Evolutionary conservation across 1,284 basidiomycete genomes (phyloP).

Genomic region (Ganoderma lingzhi): DNA sequence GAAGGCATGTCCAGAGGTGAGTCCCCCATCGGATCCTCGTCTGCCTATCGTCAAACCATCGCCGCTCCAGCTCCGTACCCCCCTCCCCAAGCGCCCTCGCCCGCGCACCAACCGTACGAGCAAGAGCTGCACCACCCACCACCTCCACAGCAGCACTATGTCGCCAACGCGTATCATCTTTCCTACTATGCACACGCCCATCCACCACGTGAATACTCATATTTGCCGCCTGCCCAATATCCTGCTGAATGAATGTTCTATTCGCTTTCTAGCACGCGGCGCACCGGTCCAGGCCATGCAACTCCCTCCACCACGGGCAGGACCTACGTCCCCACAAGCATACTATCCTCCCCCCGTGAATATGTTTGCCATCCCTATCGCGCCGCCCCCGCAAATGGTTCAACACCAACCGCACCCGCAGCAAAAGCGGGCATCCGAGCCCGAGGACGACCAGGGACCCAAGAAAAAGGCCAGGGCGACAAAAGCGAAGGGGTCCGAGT

Average conservation of each 20-base stretch:
- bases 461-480: constrained; percentile 52
- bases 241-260: constrained; percentile 57
- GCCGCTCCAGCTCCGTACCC: constrained; percentile 18
- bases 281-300: constrained; percentile 41
- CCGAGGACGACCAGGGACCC: constrained; percentile 46
- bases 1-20: constrained; percentile 37
- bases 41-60: constrained; percentile 16
- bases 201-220: constrained; percentile 36
- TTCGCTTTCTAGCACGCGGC: constrained; percentile 63
- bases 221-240: constrained; percentile 52
- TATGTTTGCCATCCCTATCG: constrained; percentile 33
- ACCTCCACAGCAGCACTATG: constrained; percentile 27
- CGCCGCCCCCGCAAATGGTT: constrained; percentile 37
- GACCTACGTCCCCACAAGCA: constrained; percentile 31
- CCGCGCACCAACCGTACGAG: constrained; percentile 30
- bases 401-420: constrained; percentile 45
- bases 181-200: constrained; percentile 33
- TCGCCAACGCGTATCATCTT: constrained; percentile 36
- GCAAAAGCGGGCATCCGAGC: constrained; percentile 48
- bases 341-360: constrained; percentile 33
- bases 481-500: constrained; percentile 45
- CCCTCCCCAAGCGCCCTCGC: constrained; percentile 23
- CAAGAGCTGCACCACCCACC: constrained; percentile 22
- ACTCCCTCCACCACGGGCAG: constrained; percentile 34
- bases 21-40: constrained; percentile 18